A percentile compares a stretch with the other conserved stretches of the same genome.
phyloP scores from a whole-genome alignment of 148 eudicot species.

The Bassia scoparia region DNA sequence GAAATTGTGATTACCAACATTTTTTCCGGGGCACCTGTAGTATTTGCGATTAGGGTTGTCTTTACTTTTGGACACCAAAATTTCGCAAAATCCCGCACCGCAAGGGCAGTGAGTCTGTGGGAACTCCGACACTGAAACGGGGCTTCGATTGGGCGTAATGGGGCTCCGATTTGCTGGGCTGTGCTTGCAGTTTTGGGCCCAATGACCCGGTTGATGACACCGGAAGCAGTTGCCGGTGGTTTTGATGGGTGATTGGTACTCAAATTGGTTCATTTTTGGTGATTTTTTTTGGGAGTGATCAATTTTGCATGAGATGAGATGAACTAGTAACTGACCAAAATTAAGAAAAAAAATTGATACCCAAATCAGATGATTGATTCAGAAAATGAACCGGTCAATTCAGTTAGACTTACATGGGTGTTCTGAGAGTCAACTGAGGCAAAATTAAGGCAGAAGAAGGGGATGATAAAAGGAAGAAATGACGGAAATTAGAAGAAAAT shows the following conservation, averaged over 20 bases:
- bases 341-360: no score
- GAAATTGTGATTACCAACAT: neutral
- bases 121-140: slow-evolving; percentile 7
- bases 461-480: no score
- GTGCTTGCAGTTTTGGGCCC: slow-evolving; percentile 20
- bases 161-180: slow-evolving; percentile 8
- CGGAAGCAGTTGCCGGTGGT: neutral
- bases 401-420: no score
- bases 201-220: slow-evolving; percentile 25
- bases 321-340: no score
- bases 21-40: slow-evolving; percentile 23
- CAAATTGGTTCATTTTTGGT: neutral
- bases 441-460: no score
- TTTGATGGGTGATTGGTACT: slow-evolving; percentile 10
- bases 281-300: neutral
- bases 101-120: slow-evolving; percentile 26
- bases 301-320: no score
- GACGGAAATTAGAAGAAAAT: no score
- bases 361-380: no score
- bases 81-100: slow-evolving; percentile 25
- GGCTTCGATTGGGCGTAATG: neutral
- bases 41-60: slow-evolving; percentile 16
- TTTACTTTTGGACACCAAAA: slow-evolving; percentile 1
- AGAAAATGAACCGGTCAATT: no score
- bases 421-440: no score